Evolutionary conservation across 371 early-diverging fungal genomes (phyloP), one percentile per base, ranked within the genome.

Genomic region (Fennellomyces sp.): DNA sequence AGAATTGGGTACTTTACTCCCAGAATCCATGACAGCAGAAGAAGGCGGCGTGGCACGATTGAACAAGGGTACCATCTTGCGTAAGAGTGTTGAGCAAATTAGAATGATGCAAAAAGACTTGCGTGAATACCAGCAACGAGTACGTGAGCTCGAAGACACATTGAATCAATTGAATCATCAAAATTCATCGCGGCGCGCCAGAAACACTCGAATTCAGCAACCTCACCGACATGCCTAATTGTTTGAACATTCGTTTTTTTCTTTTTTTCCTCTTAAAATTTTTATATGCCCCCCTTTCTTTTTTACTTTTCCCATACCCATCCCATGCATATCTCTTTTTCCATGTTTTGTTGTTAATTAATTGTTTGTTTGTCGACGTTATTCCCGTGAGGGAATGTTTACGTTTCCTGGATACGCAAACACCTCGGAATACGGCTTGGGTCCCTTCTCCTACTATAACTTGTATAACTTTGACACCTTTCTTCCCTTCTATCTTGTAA

Each of bases 61-160:
- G 33, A 90, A 92, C 78, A 92, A 92, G 72, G 93, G 92, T 3
- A 79, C 82, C 27, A 90, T 97, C 45, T 81, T 96, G 35, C 86
- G 89, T 54, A 90, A 93, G 66, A 88, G 92, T 5, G 95, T 95
- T 21, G 96, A 95, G 47, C 94, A 95, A 66, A 93, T 96, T 66
- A 85, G 87, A 38, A 74, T 81, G 47, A 63, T 91, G 42, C 82
- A 89, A 57, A 75, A 76, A 54, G 68, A 75, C 56, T 70, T 89
- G 8, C 70, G 71, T 31, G 72, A 77, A 21, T 82, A 85, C 61
- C 69, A 69, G 33, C 72, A 75, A 31, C 85, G 91, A 21, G 84
- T 86, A 56, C 81, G 79, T 50, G 91, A 92, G 47, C 75, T 92
- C 27, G 91, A 91, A 61, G 68, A 69, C 8, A 59, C 68, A 36